phyloP scores from a whole-genome alignment of 257 asterid species.

The Vinca minor region DNA sequence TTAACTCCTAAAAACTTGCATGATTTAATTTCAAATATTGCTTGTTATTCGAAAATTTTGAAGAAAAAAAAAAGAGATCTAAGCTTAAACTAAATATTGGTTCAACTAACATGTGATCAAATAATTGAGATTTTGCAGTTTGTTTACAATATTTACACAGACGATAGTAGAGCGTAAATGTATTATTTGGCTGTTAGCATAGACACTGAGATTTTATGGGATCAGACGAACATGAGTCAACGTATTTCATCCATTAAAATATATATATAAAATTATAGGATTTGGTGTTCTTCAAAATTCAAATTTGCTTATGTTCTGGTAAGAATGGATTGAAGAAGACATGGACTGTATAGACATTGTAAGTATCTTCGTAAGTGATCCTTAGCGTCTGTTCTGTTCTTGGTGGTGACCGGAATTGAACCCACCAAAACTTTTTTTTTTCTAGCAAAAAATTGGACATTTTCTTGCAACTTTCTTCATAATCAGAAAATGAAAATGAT shows the following conservation, averaged over 20 bases:
- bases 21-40: neutral
- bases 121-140: neutral
- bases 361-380: too few species aligned
- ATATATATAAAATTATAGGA: neutral
- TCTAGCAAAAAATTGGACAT: too few species aligned
- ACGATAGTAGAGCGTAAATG: neutral
- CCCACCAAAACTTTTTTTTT: too few species aligned
- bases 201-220: neutral
- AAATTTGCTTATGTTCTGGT: neutral
- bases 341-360: too few species aligned
- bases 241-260: neutral
- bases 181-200: neutral
- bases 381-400: too few species aligned
- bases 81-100: neutral
- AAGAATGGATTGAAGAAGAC: neutral
- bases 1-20: neutral
- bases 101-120: slow-evolving; percentile 5
- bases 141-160: neutral
- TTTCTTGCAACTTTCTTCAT: too few species aligned
- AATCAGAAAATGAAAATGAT: too few species aligned
- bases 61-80: neutral
- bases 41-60: neutral
- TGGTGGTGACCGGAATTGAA: too few species aligned
- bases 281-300: slow-evolving; percentile 4
- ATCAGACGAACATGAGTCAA: slow-evolving; percentile 1